Evolutionary conservation across 2,329 filamentous ascomycete genomes (phyloP), one percentile per base, ranked within the genome.

Genomic region (Verticillium dahliae): DNA sequence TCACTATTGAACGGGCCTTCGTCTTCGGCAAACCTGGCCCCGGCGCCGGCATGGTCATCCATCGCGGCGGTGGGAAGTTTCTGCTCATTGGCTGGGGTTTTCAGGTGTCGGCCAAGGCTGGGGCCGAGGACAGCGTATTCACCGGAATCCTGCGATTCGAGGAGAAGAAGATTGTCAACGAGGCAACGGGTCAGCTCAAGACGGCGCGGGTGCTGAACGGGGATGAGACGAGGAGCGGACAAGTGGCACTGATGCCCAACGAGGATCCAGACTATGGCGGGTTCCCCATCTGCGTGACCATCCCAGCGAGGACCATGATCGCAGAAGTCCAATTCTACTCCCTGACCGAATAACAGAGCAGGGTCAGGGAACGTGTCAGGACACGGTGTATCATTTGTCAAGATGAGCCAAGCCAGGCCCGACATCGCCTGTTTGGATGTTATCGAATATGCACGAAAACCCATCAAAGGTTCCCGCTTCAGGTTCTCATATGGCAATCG

Each of bases 241-340:
- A 68, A 56, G 75, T 72, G 57, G 68, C 72, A 13, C 77, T 81
- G 63, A 83, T 83, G 81, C 81, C 78, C 1, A 80, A 76, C 62
- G 77, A 81, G 54, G 73, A 81, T 52, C 80, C 80, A 0, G 80
- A 84, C 62, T 83, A 83, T 69, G 81, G 81, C 4, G 78, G 77
- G 0, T 82, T 82, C 61, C 79, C 79, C 0, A 83, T 83, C 34
- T 75, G 74, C 52, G 75, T 83, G 2, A 83, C 80, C 0, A 80
- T 84, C 38, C 81, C 80, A 1, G 77, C 79, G 0, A 70, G 74
- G 56, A 83, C 80, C 1, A 74, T 71, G 66, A 77, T 81, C 67
- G 75, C 77, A 0, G 70, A 76, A 59, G 67, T 74, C 6, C 69
- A 73, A 45, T 66, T 71, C 3, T 76, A 76, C 67, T 65, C 64